Evolutionary conservation across 2,329 filamentous ascomycete species (phyloP), one percentile per base, ranked within the genome.

Genomic region (Fusarium paranaense): DNA sequence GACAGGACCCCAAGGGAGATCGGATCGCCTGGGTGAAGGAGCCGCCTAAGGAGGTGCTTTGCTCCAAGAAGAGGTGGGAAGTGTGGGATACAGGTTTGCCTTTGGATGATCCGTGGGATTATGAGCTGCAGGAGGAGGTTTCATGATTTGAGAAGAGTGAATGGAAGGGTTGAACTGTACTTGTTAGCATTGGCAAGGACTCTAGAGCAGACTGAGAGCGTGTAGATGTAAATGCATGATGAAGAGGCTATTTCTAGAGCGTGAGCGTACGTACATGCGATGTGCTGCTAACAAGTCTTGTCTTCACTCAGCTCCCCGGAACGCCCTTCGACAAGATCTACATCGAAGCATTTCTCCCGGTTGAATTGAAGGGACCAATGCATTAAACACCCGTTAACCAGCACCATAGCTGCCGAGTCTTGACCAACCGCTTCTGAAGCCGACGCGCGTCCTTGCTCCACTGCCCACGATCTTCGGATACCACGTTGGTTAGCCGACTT

Each of bases 31-130:
- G 87, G 87, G 75, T 80, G 38, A 62, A 58, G 3, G 72, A 81
- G 2, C 86, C 87, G 16, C 87, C 87, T 0, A 81, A 80, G 7
- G 78, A 81, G 66, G 84, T 89, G 27, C 6, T 37, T 57, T 57
- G 54, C 16, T 35, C 32, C 3, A 27, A 57, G 20, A 37, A 16
- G 6, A 86, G 84, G 67, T 89, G 85, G 80, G 73, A 81, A 69
- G 76, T 80, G 1, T 88, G 86, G 72, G 67, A 75, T 10, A 14
- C 27, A 9, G 54, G 54, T 9, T 54, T 54, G 27, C 50, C 50
- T 54, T 9, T 33, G n/a, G 50, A 54, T 33, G 50, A 54, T 20
- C 50, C 50, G 27, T 54, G 50, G 50, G 50, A 54, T 32, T 30
- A 33, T 32, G 50, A 32, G 50, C 6, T 18, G 54, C 13, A n/a